Conservation (phyloP, 495 filamentous ascomycete genomes). For the Mycothermus thermophilus region DNA sequence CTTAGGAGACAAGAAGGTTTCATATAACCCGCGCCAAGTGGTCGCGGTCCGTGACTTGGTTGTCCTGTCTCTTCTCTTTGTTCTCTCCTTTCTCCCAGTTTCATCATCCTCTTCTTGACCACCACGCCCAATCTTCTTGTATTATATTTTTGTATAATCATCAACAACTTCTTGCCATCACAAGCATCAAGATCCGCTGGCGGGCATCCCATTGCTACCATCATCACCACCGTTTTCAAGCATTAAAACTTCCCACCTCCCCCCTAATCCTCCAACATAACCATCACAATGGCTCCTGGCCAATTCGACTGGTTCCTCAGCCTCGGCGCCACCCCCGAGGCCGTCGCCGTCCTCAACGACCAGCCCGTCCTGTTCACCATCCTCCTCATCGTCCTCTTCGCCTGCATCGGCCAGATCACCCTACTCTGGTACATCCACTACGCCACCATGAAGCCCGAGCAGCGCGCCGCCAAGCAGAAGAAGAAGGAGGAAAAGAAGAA, state of each 20-base stretch:
- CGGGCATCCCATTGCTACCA: neutral
- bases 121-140: too few relatives aligned
- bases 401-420: conserved; percentile 25
- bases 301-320: conserved; percentile 36
- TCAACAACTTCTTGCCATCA: neutral
- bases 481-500: conserved; percentile 19
- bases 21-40: conserved; percentile 5
- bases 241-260: neutral
- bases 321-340: conserved; percentile 35
- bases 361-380: conserved; percentile 38
- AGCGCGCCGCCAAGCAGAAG: conserved; percentile 33
- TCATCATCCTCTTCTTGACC: too few relatives aligned
- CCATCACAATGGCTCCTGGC: conserved; percentile 17
- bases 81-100: neutral
- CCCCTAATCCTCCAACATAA: neutral
- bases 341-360: conserved; percentile 39
- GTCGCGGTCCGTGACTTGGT: conserved; percentile 2
- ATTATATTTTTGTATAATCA: neutral
- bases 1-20: too few relatives aligned
- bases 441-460: conserved; percentile 38
- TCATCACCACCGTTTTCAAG: too few relatives aligned
- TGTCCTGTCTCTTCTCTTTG: neutral
- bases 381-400: conserved; percentile 33
- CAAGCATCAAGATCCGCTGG: neutral
- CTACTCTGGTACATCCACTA: conserved; percentile 38